phyloP scores from a whole-genome alignment of 2,329 filamentous ascomycete genomes.

The Nemania abortiva region DNA sequence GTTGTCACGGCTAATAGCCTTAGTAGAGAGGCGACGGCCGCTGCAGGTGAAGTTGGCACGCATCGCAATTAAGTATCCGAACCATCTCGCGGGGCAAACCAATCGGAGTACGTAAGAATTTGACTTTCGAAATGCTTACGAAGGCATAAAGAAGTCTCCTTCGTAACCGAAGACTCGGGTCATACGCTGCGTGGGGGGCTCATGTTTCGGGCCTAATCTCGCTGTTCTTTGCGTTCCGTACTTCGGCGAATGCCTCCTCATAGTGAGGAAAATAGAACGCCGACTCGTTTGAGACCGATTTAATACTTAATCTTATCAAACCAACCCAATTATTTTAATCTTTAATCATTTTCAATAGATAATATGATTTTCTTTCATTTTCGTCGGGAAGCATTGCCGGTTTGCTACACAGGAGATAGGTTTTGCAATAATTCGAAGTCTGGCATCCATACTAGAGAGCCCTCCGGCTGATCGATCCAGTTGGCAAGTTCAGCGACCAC shows the following conservation, averaged over 20 bases:
- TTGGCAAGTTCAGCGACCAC: constrained; percentile 50
- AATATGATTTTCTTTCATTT: background rate
- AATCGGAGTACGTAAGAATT: background rate
- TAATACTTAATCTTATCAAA: background rate
- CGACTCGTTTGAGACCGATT: background rate
- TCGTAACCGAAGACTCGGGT: background rate
- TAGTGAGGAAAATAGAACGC: background rate
- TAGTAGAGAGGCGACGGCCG: background rate
- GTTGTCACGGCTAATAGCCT: background rate
- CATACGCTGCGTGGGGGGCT: background rate
- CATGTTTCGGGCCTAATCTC: background rate
- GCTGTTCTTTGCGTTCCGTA: background rate
- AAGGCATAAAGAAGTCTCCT: background rate
- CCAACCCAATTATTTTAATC: background rate
- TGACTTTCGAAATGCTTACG: background rate
- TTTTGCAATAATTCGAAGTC: constrained; percentile 50
- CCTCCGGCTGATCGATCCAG: constrained; percentile 50
- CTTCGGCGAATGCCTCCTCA: background rate
- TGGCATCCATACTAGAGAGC: constrained; percentile 49
- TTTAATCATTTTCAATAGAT: background rate
- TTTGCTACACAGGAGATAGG: constrained; percentile 38
- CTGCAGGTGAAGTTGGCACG: background rate
- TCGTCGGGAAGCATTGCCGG: background rate
- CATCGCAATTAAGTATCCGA: background rate
- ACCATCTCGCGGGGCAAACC: background rate